These are phyloP conservation scores for Dendrostoma leiphaemia DNA, from an alignment of 2,329 filamentous ascomycete species.

Conservation along the genomic window DNA sequence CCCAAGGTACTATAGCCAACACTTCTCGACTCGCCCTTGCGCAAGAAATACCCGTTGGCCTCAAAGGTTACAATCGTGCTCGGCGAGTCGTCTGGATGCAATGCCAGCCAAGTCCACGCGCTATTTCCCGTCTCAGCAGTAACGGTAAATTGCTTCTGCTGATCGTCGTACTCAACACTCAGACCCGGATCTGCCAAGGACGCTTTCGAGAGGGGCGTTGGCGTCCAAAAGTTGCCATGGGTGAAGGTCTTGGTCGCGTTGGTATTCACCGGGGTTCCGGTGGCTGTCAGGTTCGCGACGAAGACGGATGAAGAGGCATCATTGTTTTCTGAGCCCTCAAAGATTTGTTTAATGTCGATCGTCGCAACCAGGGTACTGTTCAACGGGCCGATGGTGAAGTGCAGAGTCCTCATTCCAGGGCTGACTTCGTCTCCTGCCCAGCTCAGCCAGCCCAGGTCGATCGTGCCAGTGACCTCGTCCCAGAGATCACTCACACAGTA, in stretches of 20 bases:
- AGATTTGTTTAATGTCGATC: constrained; percentile 15
- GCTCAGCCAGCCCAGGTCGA: constrained; percentile 49
- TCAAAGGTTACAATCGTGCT: constrained; percentile 50
- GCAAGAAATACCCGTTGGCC: constrained; percentile 50
- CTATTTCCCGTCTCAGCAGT: constrained; percentile 46
- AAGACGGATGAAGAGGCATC: constrained; percentile 26
- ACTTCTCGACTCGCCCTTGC: constrained; percentile 40
- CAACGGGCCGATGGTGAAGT: constrained; percentile 46
- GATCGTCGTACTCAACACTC: constrained; percentile 22
- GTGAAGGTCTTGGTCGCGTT: constrained; percentile 38
- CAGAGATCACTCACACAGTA: constrained; percentile 60
- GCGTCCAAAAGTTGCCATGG: constrained; percentile 50
- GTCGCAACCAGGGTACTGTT: constrained; percentile 43
- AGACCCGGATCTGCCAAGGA: constrained; percentile 48
- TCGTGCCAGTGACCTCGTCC: constrained; percentile 42
- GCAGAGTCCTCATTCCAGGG: constrained; percentile 28
- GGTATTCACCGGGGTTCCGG: constrained; percentile 45
- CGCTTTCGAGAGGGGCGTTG: constrained; percentile 43
- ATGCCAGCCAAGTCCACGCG: constrained; percentile 55
- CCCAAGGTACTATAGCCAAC: constrained; percentile 44
- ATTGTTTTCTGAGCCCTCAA: background rate
- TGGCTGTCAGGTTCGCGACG: constrained; percentile 39
- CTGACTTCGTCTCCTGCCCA: constrained; percentile 44
- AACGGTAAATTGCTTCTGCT: constrained; percentile 40
- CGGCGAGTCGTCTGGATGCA: constrained; percentile 33